Evolutionary conservation across 768 basidiomycete species (phyloP).

Genomic region (Suillus brevipes): DNA sequence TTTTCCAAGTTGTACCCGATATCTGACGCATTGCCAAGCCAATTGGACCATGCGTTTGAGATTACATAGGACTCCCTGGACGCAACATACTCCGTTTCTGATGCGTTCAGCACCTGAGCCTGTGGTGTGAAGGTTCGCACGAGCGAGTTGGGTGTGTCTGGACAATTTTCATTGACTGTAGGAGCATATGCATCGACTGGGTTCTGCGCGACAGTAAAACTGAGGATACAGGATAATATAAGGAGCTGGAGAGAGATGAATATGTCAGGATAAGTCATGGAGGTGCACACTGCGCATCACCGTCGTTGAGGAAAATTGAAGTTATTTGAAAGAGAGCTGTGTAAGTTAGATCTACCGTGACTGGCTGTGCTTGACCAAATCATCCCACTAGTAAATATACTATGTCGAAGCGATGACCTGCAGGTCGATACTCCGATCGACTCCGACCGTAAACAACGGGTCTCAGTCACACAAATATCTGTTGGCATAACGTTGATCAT

Average conservation of each 20-base stretch:
- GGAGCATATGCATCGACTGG: constrained; percentile 55
- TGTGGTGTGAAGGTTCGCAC: constrained; percentile 52
- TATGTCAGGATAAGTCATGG: not conserved
- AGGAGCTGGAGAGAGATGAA: not conserved
- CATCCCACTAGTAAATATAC: too few species aligned
- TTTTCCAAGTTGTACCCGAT: constrained; percentile 53
- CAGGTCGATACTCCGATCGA: too few species aligned
- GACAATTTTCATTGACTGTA: constrained; percentile 47
- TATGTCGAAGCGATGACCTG: too few species aligned
- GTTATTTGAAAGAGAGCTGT: not conserved
- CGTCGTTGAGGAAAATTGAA: not conserved
- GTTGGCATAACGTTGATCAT: too few species aligned
- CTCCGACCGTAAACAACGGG: too few species aligned
- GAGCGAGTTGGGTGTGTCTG: constrained; percentile 48
- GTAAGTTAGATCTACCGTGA: not conserved
- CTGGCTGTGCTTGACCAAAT: not conserved
- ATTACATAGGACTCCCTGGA: constrained; percentile 42
- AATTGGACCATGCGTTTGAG: constrained; percentile 53
- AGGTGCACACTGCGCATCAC: not conserved
- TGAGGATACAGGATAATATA: not conserved
- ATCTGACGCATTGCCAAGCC: constrained; percentile 55
- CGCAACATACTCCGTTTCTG: constrained; percentile 49
- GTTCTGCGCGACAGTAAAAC: constrained; percentile 18
- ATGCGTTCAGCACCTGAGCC: constrained; percentile 50
- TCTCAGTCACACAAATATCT: too few species aligned